Base-by-base conservation (phyloP, 2,329 filamentous ascomycete genomes). In the Phialophora tarda region DNA sequence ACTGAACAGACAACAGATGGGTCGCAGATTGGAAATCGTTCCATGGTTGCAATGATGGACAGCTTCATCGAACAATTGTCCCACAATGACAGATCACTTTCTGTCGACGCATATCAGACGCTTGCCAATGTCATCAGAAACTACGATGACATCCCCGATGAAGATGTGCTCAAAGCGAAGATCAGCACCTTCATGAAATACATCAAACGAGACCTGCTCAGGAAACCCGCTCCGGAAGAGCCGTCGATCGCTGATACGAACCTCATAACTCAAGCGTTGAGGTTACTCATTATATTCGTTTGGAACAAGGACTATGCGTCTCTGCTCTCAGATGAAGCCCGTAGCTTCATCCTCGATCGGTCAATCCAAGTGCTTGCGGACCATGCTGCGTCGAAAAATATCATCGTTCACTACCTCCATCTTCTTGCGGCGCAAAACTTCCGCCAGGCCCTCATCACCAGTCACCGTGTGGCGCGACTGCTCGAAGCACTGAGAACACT, bases 91-190 rank as follows among this genome's bases (percentile, higher is more conserved):
- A 84, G 89, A 61, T 85, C 88, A 64, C 88, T 87, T 12, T 90
- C 90, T 71, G 79, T 95, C 34, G 95, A 99, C 79, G 92, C 93
- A 57, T 98, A 99, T 74, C 88, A 89, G 75, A 90, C 90, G 73
- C 82, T 99, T 53, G 87, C 90, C 34, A 85, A 88, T 38, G 88
- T 89, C 3, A 82, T 97, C 72, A 91, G 92, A 76, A 86, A 90
- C 5, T 97, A 94, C 64, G 91, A 93, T 69, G 91, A 91, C 71
- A 80, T 96, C 14, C 93, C 93, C 0, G 90, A 95, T 71, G 82
- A 87, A 41, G 86, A 90, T 63, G 88, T 88, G 11, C 82, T 96
- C 62, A 85, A 88, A 64, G 86, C 87, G 59, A 96, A 95, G 77
- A 89, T 97, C 83, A 84, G 85, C 11, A 79, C 91, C 2, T 85